Evolutionary conservation across 345 rosid species (phyloP), one percentile per base, ranked within the genome.

Genomic region (Reutealis trisperma): DNA sequence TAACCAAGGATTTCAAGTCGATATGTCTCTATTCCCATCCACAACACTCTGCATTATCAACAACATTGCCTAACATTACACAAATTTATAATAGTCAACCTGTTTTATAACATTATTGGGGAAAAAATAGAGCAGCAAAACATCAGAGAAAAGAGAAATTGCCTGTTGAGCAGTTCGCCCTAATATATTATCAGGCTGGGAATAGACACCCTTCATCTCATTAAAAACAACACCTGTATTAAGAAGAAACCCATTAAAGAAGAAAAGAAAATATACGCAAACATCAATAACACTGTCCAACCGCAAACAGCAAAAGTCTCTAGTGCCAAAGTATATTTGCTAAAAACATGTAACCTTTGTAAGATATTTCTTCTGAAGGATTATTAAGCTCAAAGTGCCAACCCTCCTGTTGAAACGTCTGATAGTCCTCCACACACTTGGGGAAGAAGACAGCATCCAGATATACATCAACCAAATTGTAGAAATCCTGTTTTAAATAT

Each of bases 141-240:
- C 62, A 54, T 61, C n/a, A 57, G 63, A 70, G 67, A 6, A 8
- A 58, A 6, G 73, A 72, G 65, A 72, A 83, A 86, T 82, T 86
- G 83, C 99, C 98, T 88, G 97, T 66, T 92, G 98, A 67, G 96
- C 80, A 78, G 87, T 70, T 22, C 96, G 86, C 52, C 97, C 97
- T 82, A 95, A 82, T 60, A 93, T 89, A 85, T 89, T 95, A 84
- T 95, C 99, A 42, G 99, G 99, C 88, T 95, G 99, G 41, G 99
- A 95, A 70, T 95, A 95, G 70, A 95, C 98, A 69, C 99, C 99
- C 85, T 93, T 95, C 98, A 95, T 95, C 89, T 95, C 99, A 80
- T 95, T 95, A 76, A 95, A 95, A 74, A 95, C 98, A 83, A 95
- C 99, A 72, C 99, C 99, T 95, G 88, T 77, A 78, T 79, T 25